Conservation (phyloP, 2,329 filamentous ascomycete species). For the Beauveria australis region DNA sequence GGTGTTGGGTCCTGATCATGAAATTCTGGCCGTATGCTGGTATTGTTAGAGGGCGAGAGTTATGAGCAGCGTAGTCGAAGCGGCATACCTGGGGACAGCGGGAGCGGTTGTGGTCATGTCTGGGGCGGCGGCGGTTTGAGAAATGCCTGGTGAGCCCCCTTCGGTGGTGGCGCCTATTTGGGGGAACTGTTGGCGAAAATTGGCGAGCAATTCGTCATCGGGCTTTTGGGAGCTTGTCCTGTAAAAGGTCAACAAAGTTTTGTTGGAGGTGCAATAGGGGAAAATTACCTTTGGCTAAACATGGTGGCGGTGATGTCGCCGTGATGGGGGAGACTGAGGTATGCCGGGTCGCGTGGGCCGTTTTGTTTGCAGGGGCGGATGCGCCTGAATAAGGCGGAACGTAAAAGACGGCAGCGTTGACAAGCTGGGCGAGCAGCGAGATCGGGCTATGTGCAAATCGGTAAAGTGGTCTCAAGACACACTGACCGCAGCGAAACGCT, state of each 20-base stretch:
- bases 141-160: conserved; percentile 32
- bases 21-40: conserved; percentile 24
- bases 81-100: neutral
- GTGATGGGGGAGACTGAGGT: neutral
- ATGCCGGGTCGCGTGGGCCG: conserved; percentile 5
- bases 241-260: neutral
- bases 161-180: conserved; percentile 52
- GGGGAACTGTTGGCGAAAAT: conserved; percentile 77
- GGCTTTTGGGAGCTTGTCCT: conserved; percentile 80
- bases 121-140: conserved; percentile 21
- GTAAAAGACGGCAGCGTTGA: neutral
- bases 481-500: neutral
- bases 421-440: neutral
- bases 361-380: neutral
- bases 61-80: neutral
- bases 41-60: neutral
- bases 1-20: conserved; percentile 75
- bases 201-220: conserved; percentile 72
- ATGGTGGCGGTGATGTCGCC: conserved; percentile 4
- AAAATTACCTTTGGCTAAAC: conserved; percentile 12
- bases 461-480: conserved; percentile 1
- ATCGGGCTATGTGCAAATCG: neutral
- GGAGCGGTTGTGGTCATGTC: neutral
- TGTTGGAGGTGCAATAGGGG: neutral
- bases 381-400: neutral